Evolutionary conservation across 1,284 basidiomycete species (phyloP), one percentile per base, ranked within the genome.

Genomic region (Bondarzewia mesenterica): DNA sequence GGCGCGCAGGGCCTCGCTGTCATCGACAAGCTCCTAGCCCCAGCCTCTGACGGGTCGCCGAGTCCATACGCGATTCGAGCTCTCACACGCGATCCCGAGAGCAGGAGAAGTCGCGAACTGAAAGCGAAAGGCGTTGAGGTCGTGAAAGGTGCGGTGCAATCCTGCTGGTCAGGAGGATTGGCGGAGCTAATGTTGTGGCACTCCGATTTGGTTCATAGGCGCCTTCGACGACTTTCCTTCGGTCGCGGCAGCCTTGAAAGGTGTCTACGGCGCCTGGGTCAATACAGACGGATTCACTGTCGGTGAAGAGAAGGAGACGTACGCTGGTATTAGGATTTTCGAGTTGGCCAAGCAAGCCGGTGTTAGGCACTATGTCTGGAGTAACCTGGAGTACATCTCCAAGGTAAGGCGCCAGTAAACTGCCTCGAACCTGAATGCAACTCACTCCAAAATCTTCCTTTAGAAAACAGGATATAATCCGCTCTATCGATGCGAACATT

Each of bases 241-340:
- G 12, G 61, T 73, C 10, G 54, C 50, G 4, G 52, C 51, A 8
- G 71, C 71, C 2, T 55, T 75, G 12, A 52, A 70, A 27, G 73
- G 67, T 16, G 67, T 61, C 25, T 75, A 73, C 47, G 73, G 73
- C 22, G 67, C 64, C 6, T 75, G 63, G 60, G 63, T 73, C 43
- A 75, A 75, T 52, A 69, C 68, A 5, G 72, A 74, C 49, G 69
- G 70, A 4, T 74, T 73, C 54, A 72, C 69, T 3, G 63, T 73
- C 7, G 72, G 73, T 8, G 69, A 72, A 57, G 58, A 67, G 54
- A 64, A 59, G 42, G 73, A 74, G 55, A 68, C 71, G 1, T 72
- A 66, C 42, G 55, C 61, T 12, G 71, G 70, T 0, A 65, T 74
- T 50, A 62, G 71, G 41, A 69, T 76, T 10, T 77, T 71, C 52